Evolutionary conservation across 306 rosid species (phyloP), one percentile per base, ranked within the genome.

Genomic region (Casuarina glauca): DNA sequence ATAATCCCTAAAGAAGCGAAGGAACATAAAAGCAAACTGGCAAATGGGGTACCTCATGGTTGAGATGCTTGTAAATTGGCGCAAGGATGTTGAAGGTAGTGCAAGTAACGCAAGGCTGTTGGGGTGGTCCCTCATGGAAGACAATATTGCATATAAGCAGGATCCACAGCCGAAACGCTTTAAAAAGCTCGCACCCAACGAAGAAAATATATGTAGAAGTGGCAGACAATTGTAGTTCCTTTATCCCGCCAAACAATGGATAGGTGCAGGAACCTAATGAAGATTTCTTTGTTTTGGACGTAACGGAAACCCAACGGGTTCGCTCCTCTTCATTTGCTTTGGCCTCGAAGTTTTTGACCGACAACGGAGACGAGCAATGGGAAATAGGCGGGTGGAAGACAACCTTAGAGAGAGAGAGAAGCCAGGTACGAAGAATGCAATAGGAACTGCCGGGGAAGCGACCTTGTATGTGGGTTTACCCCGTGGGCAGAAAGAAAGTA

Each of bases 11-110:
- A 9, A 32, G 10, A 71, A 64, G 49, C 15, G 7, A 67, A 41
- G 2, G 38, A 3, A 36, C 41, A 35, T 3, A 42, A 55, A 15
- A 69, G 5, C 16, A 8, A 39, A 43, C 20, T 48, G 54, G 51
- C 45, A 3, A 43, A 66, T 11, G 1, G 78, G 71, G 60, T 74
- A 94, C 98, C 92, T 95, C 89, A 17, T 76, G 84, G 70, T 82
- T 73, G 74, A 95, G 77, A 32, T 97, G 97, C 82, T 95, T 95
- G 85, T 95, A 95, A n/a, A 95, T 95, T 55, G 99, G 99, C 48
- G 99, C 99, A 45, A 95, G 97, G 66, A 95, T 93, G 81, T 95
- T 95, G 75, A 95, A 95, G 41, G 99, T 95, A 9, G 99, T 95
- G 79, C 99, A 95, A 36, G 97, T 89, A 73, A 95, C 85, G 82